A percentile compares a stretch with the other conserved stretches of the same genome.
Conservation (phyloP, 2,329 filamentous ascomycete species). For the Fusarium coffeatum region DNA sequence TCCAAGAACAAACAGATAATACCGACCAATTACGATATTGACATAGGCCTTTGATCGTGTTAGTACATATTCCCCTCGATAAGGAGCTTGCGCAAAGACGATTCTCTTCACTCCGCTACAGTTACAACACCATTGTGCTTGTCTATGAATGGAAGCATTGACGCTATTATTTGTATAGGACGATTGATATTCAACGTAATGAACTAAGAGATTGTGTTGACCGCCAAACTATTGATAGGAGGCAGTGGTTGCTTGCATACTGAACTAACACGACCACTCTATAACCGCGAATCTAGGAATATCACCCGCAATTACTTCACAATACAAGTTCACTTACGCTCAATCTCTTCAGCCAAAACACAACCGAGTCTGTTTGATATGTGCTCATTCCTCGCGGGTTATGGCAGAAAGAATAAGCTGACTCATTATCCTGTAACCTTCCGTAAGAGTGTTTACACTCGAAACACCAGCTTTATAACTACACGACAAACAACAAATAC, state of each 20-base stretch:
- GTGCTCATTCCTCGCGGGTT: background rate
- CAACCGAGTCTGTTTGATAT: background rate
- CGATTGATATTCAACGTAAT: background rate
- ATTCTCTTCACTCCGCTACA: background rate
- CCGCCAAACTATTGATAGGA: background rate
- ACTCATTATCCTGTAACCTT: background rate
- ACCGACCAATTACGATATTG: too few species aligned
- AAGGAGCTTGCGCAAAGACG: background rate
- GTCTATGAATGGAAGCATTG: background rate
- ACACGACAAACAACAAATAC: background rate
- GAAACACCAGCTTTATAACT: background rate
- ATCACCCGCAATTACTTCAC: background rate
- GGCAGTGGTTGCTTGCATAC: background rate
- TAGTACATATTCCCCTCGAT: background rate
- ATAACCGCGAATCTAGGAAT: background rate
- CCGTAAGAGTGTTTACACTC: background rate
- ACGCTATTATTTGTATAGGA: background rate
- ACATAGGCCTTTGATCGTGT: background rate
- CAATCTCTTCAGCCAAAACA: background rate
- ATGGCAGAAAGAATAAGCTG: background rate
- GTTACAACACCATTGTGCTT: rapidly evolving
- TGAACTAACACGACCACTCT: background rate
- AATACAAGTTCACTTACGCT: background rate
- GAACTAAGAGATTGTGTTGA: background rate
- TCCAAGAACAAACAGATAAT: too few species aligned